Base-by-base conservation (phyloP, 192 early-diverging fungal genomes). In the Backusella parvicylindrica region DNA sequence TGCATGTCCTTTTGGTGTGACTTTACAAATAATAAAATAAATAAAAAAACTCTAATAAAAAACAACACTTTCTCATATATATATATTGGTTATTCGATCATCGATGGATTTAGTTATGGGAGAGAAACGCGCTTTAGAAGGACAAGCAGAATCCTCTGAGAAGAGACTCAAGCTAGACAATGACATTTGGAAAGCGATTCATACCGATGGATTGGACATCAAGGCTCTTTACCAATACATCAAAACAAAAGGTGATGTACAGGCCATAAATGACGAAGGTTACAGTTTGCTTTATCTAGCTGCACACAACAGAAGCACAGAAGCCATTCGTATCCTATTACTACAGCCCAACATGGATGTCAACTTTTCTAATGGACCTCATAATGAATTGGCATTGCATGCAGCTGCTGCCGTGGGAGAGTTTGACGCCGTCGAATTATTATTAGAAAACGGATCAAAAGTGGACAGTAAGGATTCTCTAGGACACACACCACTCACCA, bases 261-360 rank as follows among this genome's bases (percentile, higher is more conserved):
- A 65, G n/a, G 64, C 64, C 7, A 37, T 37, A 3, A 74, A 77
- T 33, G 28, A 32, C 2, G 41, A 74, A 11, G 78, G 77, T 21
- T 83, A 83, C n/a, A 75, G 81, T 13, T 36, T 83, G 28, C 63
- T 83, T 0, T 83, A 79, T 26, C 50, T 83, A 3, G 81, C 81
- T 21, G 78, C 75, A 13, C 37, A 63, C 28, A 79, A 83, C 63
- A 69, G 75, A n/a, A 77, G 68, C 56, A 76, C 79, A 65, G 81
- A 83, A 21, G 77, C 81, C 2, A 47, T 83, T 30, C 81, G 81
- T 15, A 65, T 83, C 5, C 49, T 83, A 30, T 41, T 83, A 26
- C 26, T 83, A 6, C 70, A 76, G 15, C 75, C 77, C 6, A 31
- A 72, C 13, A 71, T 83, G 16, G 40, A 76, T 4, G 72, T 83